Conservation (phyloP, 345 rosid species). For the Pistacia vera region DNA sequence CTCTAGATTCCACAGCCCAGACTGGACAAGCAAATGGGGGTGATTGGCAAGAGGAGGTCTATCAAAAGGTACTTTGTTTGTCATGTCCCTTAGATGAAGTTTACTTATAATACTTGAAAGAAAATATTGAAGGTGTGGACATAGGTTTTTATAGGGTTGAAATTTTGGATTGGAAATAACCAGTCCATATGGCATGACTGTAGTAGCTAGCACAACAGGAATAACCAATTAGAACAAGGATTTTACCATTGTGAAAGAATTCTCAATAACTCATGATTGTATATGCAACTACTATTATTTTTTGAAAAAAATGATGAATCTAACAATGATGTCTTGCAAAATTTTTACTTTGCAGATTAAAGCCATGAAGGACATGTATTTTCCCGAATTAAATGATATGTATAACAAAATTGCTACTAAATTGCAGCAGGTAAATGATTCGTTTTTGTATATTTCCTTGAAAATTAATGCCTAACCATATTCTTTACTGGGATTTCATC, state of each 20-base stretch:
- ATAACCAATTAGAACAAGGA: neutral
- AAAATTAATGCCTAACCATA: neutral
- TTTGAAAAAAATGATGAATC: neutral
- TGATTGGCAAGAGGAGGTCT: conserved; percentile 95
- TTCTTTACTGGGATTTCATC: neutral
- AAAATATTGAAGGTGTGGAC: neutral
- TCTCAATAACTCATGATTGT: too few relatives aligned
- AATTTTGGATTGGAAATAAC: neutral
- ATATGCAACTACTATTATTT: too few relatives aligned
- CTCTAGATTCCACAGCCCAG: conserved; percentile 75
- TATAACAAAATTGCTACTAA: conserved; percentile 62
- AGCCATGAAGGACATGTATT: conserved; percentile 68
- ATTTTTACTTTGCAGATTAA: conserved; percentile 54
- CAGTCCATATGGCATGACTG: neutral
- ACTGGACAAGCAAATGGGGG: conserved; percentile 64
- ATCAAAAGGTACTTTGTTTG: conserved; percentile 62
- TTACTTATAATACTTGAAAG: neutral
- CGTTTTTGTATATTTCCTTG: neutral
- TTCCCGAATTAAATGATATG: conserved; percentile 65
- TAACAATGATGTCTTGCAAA: conserved; percentile 20
- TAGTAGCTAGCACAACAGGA: neutral
- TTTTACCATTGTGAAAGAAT: neutral
- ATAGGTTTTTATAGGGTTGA: neutral
- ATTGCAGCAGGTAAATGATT: conserved; percentile 58
- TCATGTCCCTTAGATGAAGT: neutral